Evolutionary conservation across 2,329 filamentous ascomycete species (phyloP), one percentile per base, ranked within the genome.

Genomic region (Trichoderma koningiopsis): DNA sequence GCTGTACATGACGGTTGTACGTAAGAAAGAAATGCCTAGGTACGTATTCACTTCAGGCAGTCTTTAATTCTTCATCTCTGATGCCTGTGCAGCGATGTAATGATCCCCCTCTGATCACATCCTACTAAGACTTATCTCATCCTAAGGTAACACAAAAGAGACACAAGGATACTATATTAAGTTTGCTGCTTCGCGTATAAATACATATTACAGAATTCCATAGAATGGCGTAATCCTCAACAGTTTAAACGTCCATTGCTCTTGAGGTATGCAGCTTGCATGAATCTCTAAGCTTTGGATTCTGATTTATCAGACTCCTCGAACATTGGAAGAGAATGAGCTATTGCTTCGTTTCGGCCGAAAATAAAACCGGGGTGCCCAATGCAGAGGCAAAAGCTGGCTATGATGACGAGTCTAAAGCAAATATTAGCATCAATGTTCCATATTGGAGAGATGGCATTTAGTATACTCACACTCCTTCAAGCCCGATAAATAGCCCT

Each of bases 401-500:
- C 79, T 22, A 81, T 60, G 1, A 77, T 70, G 13, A 83, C 73
- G 1, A 82, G 75, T 0, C 78, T 81, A 13, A 5, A 1, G 0
- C 1, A 5, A 72, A 14, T 6, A 57, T 74, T 52, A 76, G 70
- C 13, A 10, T 7, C 1, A 60, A 8, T 47, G 22, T 60, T 1
- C 14, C 31, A 13, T 5, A 1, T 14, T n/a, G 4, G 3, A 4
- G 2, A 3, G 0, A 3, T 11, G n/a, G 6, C 22, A 2, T 2
- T 35, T 35, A 29, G 5, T 14, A 68, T 1, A 77, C 79, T 72
- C 74, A 82, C 81, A 80, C 79, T 76, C 84, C 85, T 78, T 88
- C 86, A 0, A 88, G 79, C 0, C 78, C 83, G 71, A 88, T 87
- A 71, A 88, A 88, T 2, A 85, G 74, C 0, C 76, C 77, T 74